Evolutionary conservation across 164 flowering plant species (phyloP), one percentile per base, ranked within the genome.

Genomic region (Echeveria elegans): DNA sequence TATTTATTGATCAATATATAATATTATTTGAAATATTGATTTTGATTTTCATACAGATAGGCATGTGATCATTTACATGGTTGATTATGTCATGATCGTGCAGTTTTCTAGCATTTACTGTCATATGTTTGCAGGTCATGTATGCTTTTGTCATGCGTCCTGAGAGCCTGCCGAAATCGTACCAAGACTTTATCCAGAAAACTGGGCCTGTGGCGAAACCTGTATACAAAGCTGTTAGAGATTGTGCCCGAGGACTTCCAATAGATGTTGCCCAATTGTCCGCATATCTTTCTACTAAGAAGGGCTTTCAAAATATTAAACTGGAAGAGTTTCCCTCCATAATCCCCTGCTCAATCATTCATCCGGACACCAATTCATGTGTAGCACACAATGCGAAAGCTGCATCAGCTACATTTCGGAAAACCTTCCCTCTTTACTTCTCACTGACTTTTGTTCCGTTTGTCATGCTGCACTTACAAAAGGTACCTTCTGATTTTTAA

Each of bases 351-450:
- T 86, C 96, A 24, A 64, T 90, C n/a, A 89, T 94, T 72, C 98
- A 94, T 76, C 98, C 98, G 23, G 74, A 77, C 68, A 80, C 93
- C 52, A 76, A 69, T 32, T 94, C 97, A 1, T 94, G 98, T 75
- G 67, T 94, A 63, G 81, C 76, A 48, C 97, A 94, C 65, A 86
- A 89, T 79, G 86, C 78, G 5, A 82, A 79, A 67, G 96, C 93
- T 63, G 80, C 88, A 76, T 82, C 88, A 65, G 83, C 88, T 60
- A 94, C 98, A 69, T 94, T 94, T 74, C 84, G 82, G 79, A 94
- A 94, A 74, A 94, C 98, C 66, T 94, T 94, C 81, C 98, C 98
- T 0, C 82, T 94, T n/a, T 94, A 94, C 70, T 94, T 94, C 81
- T 90, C 98, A 45, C 78, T 94, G 84, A 94, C 97, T 32, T 88